Percentiles rank a stretch among this genome's conserved stretches.
phyloP scores from a whole-genome alignment of 768 basidiomycete species.

The Suillus lakei region DNA sequence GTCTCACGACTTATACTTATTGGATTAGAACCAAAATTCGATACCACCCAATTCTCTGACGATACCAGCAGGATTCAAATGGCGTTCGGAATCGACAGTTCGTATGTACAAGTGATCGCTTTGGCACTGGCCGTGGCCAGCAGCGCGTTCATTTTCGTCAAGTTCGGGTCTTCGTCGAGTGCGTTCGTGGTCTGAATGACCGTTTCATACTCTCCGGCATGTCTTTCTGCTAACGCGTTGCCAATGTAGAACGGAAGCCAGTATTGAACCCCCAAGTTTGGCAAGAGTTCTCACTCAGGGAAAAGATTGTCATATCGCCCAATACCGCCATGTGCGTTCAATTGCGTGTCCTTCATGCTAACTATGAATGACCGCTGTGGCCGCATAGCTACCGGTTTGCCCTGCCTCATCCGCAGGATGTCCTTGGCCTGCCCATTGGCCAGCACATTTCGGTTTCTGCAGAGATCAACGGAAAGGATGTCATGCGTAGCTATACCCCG shows the following conservation, averaged over 20 bases:
- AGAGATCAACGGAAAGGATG: constrained; percentile 88
- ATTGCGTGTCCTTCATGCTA: constrained; percentile 6
- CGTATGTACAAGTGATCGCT: constrained; percentile 51
- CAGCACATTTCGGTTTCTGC: constrained; percentile 95
- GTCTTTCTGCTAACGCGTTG: constrained; percentile 9
- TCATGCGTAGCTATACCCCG: constrained; percentile 94
- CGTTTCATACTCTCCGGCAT: background rate
- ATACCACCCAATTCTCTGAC: background rate
- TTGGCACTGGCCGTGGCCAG: constrained; percentile 55
- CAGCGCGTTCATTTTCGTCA: constrained; percentile 56
- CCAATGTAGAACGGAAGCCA: constrained; percentile 61
- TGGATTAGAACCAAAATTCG: constrained; percentile 48
- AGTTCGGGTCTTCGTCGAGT: constrained; percentile 47
- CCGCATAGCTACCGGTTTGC: constrained; percentile 85
- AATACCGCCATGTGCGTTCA: constrained; percentile 89
- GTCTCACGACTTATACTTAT: constrained; percentile 64
- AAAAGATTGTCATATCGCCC: constrained; percentile 86
- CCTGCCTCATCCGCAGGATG: constrained; percentile 71
- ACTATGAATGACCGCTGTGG: constrained; percentile 1
- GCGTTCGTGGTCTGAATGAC: constrained; percentile 31
- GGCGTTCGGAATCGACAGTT: constrained; percentile 14
- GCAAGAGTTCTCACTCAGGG: constrained; percentile 79
- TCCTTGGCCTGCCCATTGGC: constrained; percentile 93
- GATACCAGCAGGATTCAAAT: constrained; percentile 13
- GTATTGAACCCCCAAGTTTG: constrained; percentile 77